Percentiles rank a stretch among this genome's conserved stretches.
phyloP scores from a whole-genome alignment of 225 moss, liverwort and hornwort genomes.

The Bryum argenteum region DNA sequence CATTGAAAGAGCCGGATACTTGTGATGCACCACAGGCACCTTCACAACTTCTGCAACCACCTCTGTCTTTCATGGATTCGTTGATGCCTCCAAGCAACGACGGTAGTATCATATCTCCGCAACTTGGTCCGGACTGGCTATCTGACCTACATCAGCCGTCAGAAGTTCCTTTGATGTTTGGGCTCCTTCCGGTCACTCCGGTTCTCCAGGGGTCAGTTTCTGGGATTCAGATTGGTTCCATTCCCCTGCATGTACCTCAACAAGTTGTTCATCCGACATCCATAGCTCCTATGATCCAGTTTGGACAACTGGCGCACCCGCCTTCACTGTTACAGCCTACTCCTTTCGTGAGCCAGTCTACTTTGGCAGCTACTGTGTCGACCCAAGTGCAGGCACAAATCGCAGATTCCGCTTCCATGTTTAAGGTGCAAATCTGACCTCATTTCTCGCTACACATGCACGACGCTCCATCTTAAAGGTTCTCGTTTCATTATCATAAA shows the following conservation, averaged over 20 bases:
- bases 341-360: conserved; percentile 39
- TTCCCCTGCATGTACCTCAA: conserved; percentile 84
- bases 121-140: conserved; percentile 54
- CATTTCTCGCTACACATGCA: conserved; percentile 5
- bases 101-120: conserved; percentile 38
- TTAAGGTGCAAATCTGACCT: conserved; percentile 34
- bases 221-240: conserved; percentile 97
- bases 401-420: conserved; percentile 36
- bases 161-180: conserved; percentile 75
- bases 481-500: not conserved
- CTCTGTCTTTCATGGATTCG: conserved; percentile 73
- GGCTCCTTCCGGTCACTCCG: conserved; percentile 77
- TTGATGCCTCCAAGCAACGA: conserved; percentile 57
- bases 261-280: conserved; percentile 50
- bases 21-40: conserved; percentile 40
- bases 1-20: conserved; percentile 46
- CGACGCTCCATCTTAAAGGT: not conserved
- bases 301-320: conserved; percentile 83
- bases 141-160: conserved; percentile 63
- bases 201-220: conserved; percentile 75
- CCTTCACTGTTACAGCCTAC: conserved; percentile 42
- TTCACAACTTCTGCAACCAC: conserved; percentile 54
- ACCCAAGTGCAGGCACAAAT: conserved; percentile 44
- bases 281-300: conserved; percentile 75
- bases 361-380: conserved; percentile 44